phyloP scores from a whole-genome alignment of 306 rosid genomes.

The Acacia confusa region DNA sequence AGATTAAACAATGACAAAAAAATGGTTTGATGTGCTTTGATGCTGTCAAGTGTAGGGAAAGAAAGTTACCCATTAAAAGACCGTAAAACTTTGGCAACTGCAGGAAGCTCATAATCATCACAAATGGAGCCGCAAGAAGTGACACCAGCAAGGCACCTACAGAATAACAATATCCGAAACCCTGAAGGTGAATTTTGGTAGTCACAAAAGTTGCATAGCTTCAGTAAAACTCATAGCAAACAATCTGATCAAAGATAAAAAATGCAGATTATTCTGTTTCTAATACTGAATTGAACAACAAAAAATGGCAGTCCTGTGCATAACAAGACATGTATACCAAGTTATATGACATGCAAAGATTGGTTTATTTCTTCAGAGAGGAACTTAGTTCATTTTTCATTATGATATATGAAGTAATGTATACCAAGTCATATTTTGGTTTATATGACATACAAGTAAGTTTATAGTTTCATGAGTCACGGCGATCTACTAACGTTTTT shows the following conservation, averaged over 20 bases:
- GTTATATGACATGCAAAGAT: background rate
- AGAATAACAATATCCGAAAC: conserved; percentile 16
- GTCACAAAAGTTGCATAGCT: background rate
- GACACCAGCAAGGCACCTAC: conserved; percentile 83
- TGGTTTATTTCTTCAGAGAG: background rate
- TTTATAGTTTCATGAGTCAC: background rate
- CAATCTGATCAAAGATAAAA: background rate
- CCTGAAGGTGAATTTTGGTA: background rate
- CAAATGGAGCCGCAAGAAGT: conserved; percentile 60
- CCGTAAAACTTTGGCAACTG: conserved; percentile 73
- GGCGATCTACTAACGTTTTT: background rate
- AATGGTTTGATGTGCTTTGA: background rate
- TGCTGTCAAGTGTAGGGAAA: background rate
- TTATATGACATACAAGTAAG: background rate
- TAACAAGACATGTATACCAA: background rate
- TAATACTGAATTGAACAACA: background rate
- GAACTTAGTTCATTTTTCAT: background rate
- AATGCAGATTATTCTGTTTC: background rate
- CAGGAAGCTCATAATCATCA: conserved; percentile 55
- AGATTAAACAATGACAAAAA: background rate
- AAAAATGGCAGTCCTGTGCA: background rate
- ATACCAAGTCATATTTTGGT: no score
- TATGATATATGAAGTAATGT: no score
- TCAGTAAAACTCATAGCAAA: background rate
- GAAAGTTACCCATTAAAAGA: conserved; percentile 62